Conservation (phyloP, 108 stramenopile genomes). For the Skeletonema menzelii region DNA sequence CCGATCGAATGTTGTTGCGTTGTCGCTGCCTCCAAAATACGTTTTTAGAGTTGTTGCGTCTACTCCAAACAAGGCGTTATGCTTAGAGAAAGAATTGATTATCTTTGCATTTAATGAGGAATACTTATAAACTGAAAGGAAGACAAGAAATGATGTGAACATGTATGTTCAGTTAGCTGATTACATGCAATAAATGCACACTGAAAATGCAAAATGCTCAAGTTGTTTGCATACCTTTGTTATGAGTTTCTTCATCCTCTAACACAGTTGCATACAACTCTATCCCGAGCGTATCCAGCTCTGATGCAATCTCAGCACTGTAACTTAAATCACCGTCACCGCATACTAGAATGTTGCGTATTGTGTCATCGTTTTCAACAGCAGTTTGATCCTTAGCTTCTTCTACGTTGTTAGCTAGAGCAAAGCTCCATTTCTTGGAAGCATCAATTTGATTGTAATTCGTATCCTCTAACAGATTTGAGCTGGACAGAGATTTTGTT, state of each 20-base stretch:
- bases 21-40: slow-evolving; percentile 44
- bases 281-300: slow-evolving; percentile 37
- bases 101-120: slow-evolving; percentile 23
- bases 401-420: neutral
- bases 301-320: slow-evolving; percentile 52
- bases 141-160: neutral
- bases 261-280: slow-evolving; percentile 68
- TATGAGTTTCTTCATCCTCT: slow-evolving; percentile 68
- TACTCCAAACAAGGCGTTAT: slow-evolving; percentile 58
- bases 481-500: neutral
- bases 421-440: slow-evolving; percentile 5
- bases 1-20: slow-evolving; percentile 52
- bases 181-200: neutral
- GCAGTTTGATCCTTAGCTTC: neutral
- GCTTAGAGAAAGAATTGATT: slow-evolving; percentile 28
- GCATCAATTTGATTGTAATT: neutral
- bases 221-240: slow-evolving; percentile 14
- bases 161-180: neutral
- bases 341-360: slow-evolving; percentile 58
- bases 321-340: slow-evolving; percentile 88
- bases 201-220: neutral
- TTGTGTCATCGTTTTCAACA: neutral
- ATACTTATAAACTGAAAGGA: slow-evolving; percentile 30
- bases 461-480: neutral
- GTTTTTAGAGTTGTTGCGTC: slow-evolving; percentile 63